Evolutionary conservation across 2,329 filamentous ascomycete genomes (phyloP).

Genomic region (Lecanicillium sp.): DNA sequence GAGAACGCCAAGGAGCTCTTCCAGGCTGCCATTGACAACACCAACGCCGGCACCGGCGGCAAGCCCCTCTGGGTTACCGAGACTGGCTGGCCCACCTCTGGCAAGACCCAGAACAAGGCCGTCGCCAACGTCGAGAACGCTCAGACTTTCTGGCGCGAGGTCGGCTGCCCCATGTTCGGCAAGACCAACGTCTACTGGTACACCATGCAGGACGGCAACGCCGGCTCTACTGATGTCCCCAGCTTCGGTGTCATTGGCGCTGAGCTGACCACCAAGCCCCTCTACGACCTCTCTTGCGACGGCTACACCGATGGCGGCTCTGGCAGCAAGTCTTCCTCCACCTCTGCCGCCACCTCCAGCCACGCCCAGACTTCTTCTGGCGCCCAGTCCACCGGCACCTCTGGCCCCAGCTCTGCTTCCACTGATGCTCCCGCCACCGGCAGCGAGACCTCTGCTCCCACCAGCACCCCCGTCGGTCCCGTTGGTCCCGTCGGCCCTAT

Average conservation of each 20-base stretch:
- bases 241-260: constrained; percentile 65
- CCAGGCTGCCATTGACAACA: constrained; percentile 57
- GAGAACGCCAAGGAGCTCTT: constrained; percentile 60
- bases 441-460: constrained; percentile 16
- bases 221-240: constrained; percentile 49
- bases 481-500: constrained; percentile 18
- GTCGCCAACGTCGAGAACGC: constrained; percentile 63
- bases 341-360: constrained; percentile 16
- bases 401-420: constrained; percentile 23
- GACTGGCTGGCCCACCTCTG: constrained; percentile 79
- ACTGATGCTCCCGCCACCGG: constrained; percentile 11
- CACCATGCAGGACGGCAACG: constrained; percentile 62
- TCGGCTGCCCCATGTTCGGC: constrained; percentile 66
- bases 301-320: constrained; percentile 18
- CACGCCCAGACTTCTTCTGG: constrained; percentile 18
- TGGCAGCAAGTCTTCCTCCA: constrained; percentile 12
- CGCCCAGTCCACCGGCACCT: constrained; percentile 17
- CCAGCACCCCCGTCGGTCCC: constrained; percentile 20
- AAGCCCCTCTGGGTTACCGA: constrained; percentile 84
- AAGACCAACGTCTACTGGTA: constrained; percentile 69
- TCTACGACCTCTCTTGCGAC: constrained; percentile 59
- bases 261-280: constrained; percentile 45
- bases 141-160: constrained; percentile 71
- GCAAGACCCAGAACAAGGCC: constrained; percentile 54
- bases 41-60: constrained; percentile 50